Percentiles rank a stretch among this genome's conserved stretches.
These are phyloP conservation scores for Phytophthora litchii DNA, from an alignment of 352 stramenopile species.

Conservation along the genomic window DNA sequence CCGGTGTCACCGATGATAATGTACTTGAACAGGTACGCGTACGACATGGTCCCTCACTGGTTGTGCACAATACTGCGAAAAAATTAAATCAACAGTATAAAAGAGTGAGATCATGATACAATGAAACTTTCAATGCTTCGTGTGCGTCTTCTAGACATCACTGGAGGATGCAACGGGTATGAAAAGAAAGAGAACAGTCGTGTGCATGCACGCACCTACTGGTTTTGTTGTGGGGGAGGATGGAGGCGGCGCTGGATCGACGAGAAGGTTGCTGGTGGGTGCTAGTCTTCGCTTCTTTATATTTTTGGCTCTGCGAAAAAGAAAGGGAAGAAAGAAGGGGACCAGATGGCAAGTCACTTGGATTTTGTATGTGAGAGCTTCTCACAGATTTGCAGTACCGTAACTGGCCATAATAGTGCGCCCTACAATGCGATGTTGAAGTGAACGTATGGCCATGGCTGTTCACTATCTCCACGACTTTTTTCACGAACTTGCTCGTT, in stretches of 20 bases:
- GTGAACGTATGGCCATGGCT: no score
- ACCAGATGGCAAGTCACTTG: constrained; percentile 21
- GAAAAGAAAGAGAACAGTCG: not conserved
- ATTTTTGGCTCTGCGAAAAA: constrained; percentile 31
- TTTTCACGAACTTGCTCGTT: no score
- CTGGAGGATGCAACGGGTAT: not conserved
- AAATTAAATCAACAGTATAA: not conserved
- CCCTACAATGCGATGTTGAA: constrained; percentile 7
- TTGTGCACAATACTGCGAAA: not conserved
- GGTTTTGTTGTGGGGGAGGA: constrained; percentile 1
- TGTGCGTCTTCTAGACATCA: constrained; percentile 5
- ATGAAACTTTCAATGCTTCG: constrained; percentile 4
- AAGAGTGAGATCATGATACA: constrained; percentile 2
- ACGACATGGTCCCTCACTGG: constrained; percentile 79
- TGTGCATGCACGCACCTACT: constrained; percentile 22
- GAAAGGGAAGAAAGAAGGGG: constrained; percentile 33
- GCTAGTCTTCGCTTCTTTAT: constrained; percentile 9
- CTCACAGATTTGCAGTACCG: constrained; percentile 12
- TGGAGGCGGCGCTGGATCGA: constrained; percentile 9
- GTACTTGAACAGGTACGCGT: constrained; percentile 98
- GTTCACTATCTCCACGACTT: no score
- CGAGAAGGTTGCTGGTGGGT: constrained; percentile 1
- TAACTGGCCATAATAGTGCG: not conserved
- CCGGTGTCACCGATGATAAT: constrained; percentile 99
- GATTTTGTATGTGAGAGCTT: constrained; percentile 20